phyloP scores from a whole-genome alignment of 176 grass and related monocot species.

The Aegilops sharonensis region DNA sequence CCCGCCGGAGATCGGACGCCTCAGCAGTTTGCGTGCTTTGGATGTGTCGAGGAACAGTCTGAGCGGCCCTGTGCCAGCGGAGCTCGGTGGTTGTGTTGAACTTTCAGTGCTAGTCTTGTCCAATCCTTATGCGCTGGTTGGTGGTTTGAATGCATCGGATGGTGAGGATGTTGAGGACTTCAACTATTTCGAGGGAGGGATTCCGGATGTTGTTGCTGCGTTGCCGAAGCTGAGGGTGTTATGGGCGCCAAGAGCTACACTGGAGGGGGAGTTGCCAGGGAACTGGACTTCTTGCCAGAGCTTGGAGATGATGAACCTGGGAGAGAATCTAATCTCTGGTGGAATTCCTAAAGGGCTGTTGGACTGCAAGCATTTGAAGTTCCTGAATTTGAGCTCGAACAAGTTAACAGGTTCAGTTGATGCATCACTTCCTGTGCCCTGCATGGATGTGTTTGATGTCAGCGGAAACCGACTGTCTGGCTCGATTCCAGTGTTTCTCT shows the following conservation, averaged over 20 bases:
- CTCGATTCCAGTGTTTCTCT: constrained; percentile 49
- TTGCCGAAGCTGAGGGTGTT: constrained; percentile 82
- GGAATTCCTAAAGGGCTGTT: constrained; percentile 57
- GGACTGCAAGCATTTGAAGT: constrained; percentile 68
- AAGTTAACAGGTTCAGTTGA: constrained; percentile 65
- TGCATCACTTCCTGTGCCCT: constrained; percentile 63
- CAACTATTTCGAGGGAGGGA: constrained; percentile 86
- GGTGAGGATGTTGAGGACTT: constrained; percentile 62
- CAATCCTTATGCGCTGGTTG: constrained; percentile 45
- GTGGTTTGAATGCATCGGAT: constrained; percentile 25
- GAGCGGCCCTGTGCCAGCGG: constrained; percentile 62
- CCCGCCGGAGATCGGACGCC: constrained; percentile 64
- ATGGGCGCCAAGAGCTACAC: constrained; percentile 81
- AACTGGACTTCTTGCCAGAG: constrained; percentile 76
- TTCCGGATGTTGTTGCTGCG: constrained; percentile 40
- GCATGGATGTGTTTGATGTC: constrained; percentile 93
- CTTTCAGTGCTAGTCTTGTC: constrained; percentile 74
- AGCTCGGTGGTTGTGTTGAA: constrained; percentile 70
- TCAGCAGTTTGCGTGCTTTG: constrained; percentile 61
- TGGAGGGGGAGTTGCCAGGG: constrained; percentile 61
- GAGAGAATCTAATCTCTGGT: constrained; percentile 73
- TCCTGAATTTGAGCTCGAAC: constrained; percentile 82
- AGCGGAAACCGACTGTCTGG: constrained; percentile 81
- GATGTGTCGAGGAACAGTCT: constrained; percentile 87
- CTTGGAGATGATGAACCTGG: constrained; percentile 89